These are phyloP conservation scores for Zygosaccharomyces rouxii DNA, from an alignment of 805 yeast species.

Conservation along the genomic window DNA sequence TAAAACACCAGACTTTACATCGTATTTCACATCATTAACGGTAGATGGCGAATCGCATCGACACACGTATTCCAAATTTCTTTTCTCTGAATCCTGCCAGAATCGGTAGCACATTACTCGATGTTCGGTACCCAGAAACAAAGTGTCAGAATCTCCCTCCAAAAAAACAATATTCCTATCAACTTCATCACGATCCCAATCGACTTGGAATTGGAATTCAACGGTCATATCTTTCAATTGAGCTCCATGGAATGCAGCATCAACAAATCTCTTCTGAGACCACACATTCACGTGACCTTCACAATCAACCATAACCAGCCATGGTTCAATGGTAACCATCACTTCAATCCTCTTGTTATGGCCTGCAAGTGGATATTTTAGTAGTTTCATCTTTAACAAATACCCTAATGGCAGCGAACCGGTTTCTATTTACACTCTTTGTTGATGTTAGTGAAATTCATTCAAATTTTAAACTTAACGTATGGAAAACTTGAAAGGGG, in stretches of 20 bases:
- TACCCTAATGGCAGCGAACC: neutral
- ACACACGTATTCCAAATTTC: conserved; percentile 12
- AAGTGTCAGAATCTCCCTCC: conserved; percentile 10
- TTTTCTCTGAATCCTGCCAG: conserved; percentile 14
- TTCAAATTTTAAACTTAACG: neutral
- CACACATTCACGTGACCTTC: conserved; percentile 30
- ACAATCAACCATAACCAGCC: conserved; percentile 21
- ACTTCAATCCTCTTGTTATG: conserved; percentile 27
- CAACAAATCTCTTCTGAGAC: conserved; percentile 23
- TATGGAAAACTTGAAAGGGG: neutral
- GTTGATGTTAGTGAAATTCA: neutral
- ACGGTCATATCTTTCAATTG: conserved; percentile 16
- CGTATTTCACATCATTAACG: conserved; percentile 31
- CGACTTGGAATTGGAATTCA: conserved; percentile 7
- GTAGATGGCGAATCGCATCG: conserved; percentile 20
- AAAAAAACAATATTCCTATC: conserved; percentile 18
- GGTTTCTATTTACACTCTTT: neutral
- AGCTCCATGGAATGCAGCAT: conserved; percentile 29
- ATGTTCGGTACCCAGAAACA: conserved; percentile 27
- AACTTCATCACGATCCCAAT: conserved; percentile 7
- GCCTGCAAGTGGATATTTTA: conserved; percentile 26
- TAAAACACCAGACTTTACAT: conserved; percentile 13
- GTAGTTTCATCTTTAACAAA: conserved; percentile 24
- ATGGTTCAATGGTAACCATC: conserved; percentile 19
- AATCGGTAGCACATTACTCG: conserved; percentile 14